Evolutionary conservation across 2,329 filamentous ascomycete genomes (phyloP), one percentile per base, ranked within the genome.

Genomic region (Pseudocercospora ulei): DNA sequence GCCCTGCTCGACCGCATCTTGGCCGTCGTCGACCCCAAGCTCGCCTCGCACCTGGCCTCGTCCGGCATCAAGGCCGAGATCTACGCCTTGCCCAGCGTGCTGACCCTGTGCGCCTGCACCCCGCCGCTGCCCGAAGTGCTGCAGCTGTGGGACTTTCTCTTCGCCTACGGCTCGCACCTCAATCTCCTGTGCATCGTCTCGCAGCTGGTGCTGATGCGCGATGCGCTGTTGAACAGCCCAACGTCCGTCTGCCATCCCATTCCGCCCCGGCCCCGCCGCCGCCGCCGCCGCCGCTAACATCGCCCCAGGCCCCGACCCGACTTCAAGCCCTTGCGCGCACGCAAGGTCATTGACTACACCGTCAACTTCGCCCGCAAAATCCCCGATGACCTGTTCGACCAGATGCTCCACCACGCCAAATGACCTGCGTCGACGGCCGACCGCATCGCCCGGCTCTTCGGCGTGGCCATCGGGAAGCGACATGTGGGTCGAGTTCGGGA

Each of bases 151-250:
- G 90, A 98, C 60, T 98, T 98, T 53, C 65, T 98, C 13, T 93
- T 98, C 56, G 88, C 90, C 0, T 98, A 95, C 52, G 90, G 90
- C 0, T 79, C 86, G 22, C 90, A 98, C 61, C 63, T 98, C 45
- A 98, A 98, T 56, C 84, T 98, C 39, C 65, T 98, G 13, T 96
- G 90, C 60, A 95, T 98, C 48, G 90, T 96, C 9, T 88, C 88
- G 8, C 90, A 98, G 64, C 68, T 98, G 36, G 80, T 95, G 33
- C 74, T 93, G 54, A 84, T 95, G 65, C 72, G 87, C 43, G 80
- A 87, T 40, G 78, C 84, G 45, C 78, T 98, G 37, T 65, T 98
- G 52, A 77, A 77, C 41, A 93, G 82, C 41, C 73, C 81, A 4
- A 94, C 82, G 87, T 93, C 67, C 50, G 70, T 48, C 5, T 16